phyloP scores from a whole-genome alignment of 2,329 filamentous ascomycete genomes.

The Aspergillus fumigatus region DNA sequence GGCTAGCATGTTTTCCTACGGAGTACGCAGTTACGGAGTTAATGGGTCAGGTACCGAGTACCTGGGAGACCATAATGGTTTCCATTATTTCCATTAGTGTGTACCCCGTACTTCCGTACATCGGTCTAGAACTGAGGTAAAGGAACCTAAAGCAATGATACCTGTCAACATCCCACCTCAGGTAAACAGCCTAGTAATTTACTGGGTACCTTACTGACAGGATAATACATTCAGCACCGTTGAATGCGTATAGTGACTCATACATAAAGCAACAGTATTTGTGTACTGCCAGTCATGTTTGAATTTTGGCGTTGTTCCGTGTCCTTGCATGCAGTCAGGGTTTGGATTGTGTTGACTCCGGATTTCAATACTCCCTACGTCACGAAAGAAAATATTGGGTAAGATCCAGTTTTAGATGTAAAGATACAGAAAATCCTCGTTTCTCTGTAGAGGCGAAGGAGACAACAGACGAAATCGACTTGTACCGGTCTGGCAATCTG shows the following conservation, averaged over 20 bases:
- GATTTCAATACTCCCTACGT: neutral
- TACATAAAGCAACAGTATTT: neutral
- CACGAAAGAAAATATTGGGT: neutral
- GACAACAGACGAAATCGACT: neutral
- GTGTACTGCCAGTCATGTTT: neutral
- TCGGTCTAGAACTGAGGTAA: neutral
- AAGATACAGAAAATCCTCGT: constrained; percentile 1
- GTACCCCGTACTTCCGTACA: neutral
- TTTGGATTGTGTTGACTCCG: neutral
- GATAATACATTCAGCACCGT: neutral
- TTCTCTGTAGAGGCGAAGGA: neutral
- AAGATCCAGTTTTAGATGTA: neutral
- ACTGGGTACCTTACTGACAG: neutral
- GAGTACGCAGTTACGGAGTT: neutral
- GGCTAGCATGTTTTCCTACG: neutral
- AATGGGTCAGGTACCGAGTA: neutral
- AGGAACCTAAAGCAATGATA: neutral
- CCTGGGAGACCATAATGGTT: neutral
- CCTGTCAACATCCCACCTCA: neutral
- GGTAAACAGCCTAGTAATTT: neutral
- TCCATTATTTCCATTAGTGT: neutral
- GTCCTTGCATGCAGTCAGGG: too few species aligned
- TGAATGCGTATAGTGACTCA: neutral
- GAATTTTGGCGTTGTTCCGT: neutral
- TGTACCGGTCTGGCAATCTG: neutral